Percentiles rank a stretch among this genome's conserved stretches.
phyloP scores from a whole-genome alignment of 176 grass and related monocot genomes.

The Hsuehochloa calcarea region DNA sequence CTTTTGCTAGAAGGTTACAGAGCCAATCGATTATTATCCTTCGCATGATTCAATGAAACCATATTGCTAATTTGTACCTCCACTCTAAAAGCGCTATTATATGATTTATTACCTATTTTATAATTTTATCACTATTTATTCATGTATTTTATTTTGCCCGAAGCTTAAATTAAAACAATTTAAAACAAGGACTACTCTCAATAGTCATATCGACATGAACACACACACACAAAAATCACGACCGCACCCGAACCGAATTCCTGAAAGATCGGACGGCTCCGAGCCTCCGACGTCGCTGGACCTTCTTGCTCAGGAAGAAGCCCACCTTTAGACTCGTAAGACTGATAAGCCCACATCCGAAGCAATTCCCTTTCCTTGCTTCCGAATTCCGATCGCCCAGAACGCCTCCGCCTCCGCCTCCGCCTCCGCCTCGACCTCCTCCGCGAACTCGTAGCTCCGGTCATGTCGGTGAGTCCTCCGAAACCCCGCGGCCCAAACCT shows the following conservation, averaged over 20 bases:
- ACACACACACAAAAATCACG: no score
- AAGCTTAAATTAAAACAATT: no score
- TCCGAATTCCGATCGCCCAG: not conserved
- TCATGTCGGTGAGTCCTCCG: conserved; percentile 47
- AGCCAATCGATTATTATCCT: no score
- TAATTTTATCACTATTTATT: no score
- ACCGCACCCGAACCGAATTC: not conserved
- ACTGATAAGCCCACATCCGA: not conserved
- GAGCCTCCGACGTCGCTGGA: not conserved
- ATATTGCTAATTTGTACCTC: no score
- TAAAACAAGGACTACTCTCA: no score
- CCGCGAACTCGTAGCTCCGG: conserved; percentile 16
- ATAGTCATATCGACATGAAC: no score
- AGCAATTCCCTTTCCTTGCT: not conserved
- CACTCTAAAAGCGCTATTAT: no score
- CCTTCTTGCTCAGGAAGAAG: conserved; percentile 52
- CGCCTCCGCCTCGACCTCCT: not conserved
- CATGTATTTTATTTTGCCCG: no score
- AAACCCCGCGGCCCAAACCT: rapidly evolving
- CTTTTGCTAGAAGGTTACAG: no score
- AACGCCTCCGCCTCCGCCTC: not conserved
- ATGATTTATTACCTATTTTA: no score
- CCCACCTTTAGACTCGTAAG: not conserved
- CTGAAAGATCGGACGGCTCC: not conserved
- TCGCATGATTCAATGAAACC: no score